Percentiles rank a stretch among this genome's conserved stretches.
Evolutionary conservation across 805 yeast species (phyloP).

Genomic region (Tetrapisispora namnaoensis): DNA sequence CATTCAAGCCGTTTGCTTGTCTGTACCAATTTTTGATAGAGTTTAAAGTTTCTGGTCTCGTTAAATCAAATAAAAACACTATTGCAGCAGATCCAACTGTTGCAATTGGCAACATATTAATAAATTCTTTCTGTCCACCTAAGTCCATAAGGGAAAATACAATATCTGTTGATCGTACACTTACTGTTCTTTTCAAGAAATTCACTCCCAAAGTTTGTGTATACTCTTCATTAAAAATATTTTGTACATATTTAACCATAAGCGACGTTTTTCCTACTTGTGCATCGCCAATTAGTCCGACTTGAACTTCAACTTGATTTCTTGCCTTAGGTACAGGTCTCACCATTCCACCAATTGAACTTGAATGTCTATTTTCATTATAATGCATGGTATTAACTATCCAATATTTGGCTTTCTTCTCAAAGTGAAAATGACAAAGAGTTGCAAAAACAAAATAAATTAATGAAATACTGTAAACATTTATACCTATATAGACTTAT

Average conservation of each 20-base stretch:
- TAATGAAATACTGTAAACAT: too few species aligned
- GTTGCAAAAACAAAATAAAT: neutral
- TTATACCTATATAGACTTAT: neutral
- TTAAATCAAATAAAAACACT: constrained; percentile 80
- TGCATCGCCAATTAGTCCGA: constrained; percentile 91
- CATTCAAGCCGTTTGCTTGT: constrained; percentile 81
- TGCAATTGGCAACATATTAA: constrained; percentile 89
- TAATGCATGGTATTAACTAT: neutral
- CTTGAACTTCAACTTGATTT: constrained; percentile 42
- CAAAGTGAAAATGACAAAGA: too few species aligned
- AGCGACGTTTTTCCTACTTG: constrained; percentile 92
- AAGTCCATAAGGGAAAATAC: constrained; percentile 91
- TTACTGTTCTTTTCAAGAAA: constrained; percentile 83
- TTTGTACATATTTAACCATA: constrained; percentile 96
- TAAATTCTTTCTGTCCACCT: constrained; percentile 92
- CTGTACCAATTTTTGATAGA: constrained; percentile 93
- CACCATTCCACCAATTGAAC: neutral
- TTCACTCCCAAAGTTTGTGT: constrained; percentile 93
- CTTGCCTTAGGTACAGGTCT: constrained; percentile 6
- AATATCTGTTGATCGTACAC: constrained; percentile 75
- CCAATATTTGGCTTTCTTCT: too few species aligned
- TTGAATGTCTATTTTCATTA: neutral
- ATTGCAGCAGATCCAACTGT: constrained; percentile 89
- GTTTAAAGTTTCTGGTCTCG: constrained; percentile 74
- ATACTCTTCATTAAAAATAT: constrained; percentile 81